Evolutionary conservation across 164 flowering plant genomes (phyloP).

Genomic region (Magnolia changhungtana): DNA sequence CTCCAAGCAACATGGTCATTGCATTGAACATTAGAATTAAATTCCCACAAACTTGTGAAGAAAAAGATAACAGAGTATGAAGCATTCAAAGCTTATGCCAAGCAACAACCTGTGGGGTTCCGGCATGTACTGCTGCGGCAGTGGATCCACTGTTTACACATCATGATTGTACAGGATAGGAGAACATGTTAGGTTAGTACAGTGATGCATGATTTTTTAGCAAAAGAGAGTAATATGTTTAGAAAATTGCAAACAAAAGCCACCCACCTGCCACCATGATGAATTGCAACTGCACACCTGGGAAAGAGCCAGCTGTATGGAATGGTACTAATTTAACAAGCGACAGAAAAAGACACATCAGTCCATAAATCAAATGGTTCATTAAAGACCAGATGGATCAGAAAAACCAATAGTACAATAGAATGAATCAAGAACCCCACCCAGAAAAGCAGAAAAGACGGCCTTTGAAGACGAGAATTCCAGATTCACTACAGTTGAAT

Average conservation of each 20-base stretch:
- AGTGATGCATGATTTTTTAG: background rate
- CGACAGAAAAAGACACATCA: constrained; percentile 15
- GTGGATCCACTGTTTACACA: constrained; percentile 71
- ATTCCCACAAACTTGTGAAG: background rate
- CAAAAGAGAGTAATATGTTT: background rate
- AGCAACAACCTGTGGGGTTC: constrained; percentile 75
- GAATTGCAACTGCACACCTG: constrained; percentile 71
- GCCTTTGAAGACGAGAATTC: constrained; percentile 46
- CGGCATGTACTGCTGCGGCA: constrained; percentile 83
- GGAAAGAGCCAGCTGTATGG: constrained; percentile 86
- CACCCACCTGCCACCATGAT: constrained; percentile 93
- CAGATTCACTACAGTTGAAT: constrained; percentile 25
- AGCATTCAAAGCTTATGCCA: background rate
- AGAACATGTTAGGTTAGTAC: background rate
- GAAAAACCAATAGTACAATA: background rate
- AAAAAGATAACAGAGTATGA: background rate
- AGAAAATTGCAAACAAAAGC: constrained; percentile 2
- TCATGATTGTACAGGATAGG: constrained; percentile 6
- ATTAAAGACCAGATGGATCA: background rate
- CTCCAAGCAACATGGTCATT: background rate
- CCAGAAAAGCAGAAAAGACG: constrained; percentile 78
- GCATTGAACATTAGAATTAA: background rate
- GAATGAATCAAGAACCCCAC: constrained; percentile 30
- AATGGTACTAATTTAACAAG: constrained; percentile 41
- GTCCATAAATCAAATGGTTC: constrained; percentile 3